Conservation (phyloP, 345 rosid genomes). For the Microthlaspi erraticum region DNA sequence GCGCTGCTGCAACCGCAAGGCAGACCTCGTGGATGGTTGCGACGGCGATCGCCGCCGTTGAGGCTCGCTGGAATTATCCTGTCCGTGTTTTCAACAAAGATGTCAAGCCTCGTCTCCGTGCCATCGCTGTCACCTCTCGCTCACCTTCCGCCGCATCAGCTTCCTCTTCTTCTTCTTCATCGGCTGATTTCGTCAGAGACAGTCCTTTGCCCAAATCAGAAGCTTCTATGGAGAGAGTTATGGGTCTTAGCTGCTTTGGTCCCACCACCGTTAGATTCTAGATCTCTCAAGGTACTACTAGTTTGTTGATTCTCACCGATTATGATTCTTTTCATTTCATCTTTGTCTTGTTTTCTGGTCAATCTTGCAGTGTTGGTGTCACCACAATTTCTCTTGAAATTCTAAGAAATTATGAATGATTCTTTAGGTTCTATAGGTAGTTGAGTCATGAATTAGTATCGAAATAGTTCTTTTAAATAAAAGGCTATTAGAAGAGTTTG, state of each 20-base stretch:
- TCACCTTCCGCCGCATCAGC: slow-evolving; percentile 15
- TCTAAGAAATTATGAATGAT: not conserved
- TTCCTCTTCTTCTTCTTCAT: slow-evolving; percentile 5
- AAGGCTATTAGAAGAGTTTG: not conserved
- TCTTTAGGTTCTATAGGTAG: not conserved
- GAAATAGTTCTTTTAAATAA: not conserved
- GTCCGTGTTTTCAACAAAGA: slow-evolving; percentile 35
- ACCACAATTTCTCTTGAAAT: not conserved
- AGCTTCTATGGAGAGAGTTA: slow-evolving; percentile 39
- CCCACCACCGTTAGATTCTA: slow-evolving; percentile 41
- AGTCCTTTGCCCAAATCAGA: slow-evolving; percentile 9
- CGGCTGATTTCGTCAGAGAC: slow-evolving; percentile 15
- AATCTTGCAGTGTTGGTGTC: not conserved
- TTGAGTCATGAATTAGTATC: not conserved
- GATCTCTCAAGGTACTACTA: not conserved
- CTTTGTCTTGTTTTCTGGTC: not conserved
- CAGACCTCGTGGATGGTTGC: slow-evolving; percentile 39
- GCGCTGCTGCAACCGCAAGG: slow-evolving; percentile 15
- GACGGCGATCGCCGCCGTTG: slow-evolving; percentile 28
- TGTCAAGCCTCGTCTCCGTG: slow-evolving; percentile 38
- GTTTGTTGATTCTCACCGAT: not conserved
- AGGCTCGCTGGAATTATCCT: slow-evolving; percentile 38
- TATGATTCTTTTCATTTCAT: not conserved
- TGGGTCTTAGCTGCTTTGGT: slow-evolving; percentile 37
- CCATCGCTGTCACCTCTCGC: slow-evolving; percentile 24